These are phyloP conservation scores for Ottelia alismoides DNA, from an alignment of 106 monocot species.

Conservation along the genomic window DNA sequence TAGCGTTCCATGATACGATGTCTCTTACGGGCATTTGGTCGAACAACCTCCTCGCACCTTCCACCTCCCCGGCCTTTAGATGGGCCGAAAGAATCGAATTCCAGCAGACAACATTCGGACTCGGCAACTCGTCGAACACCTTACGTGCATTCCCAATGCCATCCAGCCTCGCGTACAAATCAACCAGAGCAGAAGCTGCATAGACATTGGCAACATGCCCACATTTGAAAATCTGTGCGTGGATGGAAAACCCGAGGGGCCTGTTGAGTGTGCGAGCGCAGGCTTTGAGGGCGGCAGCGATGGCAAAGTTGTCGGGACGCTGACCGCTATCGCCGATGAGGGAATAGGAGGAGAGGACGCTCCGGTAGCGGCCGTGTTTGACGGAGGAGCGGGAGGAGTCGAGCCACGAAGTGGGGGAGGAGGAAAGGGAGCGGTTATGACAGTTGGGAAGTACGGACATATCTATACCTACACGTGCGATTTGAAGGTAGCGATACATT, in stretches of 20 bases:
- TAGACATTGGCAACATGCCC: constrained; percentile 13
- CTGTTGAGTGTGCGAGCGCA: constrained; percentile 20
- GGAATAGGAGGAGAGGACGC: no score
- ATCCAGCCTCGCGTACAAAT: constrained; percentile 58
- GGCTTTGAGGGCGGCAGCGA: constrained; percentile 45
- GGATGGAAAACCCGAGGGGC: constrained; percentile 33
- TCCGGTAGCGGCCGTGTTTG: no score
- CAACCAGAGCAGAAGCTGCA: constrained; percentile 38
- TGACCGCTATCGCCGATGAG: no score
- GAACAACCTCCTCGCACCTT: neutral
- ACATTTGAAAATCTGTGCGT: constrained; percentile 36
- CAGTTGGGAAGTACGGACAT: no score
- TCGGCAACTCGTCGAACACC: constrained; percentile 8
- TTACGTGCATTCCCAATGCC: constrained; percentile 22
- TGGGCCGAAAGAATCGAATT: neutral
- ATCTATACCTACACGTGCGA: no score
- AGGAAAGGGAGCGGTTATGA: no score
- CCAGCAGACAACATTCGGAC: neutral
- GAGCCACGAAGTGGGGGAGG: no score
- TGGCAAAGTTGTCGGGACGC: constrained; percentile 43
- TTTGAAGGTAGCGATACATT: no score
- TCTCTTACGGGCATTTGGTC: constrained; percentile 18
- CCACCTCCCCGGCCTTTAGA: neutral
- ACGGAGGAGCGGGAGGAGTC: no score
- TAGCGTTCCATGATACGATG: constrained; percentile 35